Percentiles rank a stretch among this genome's conserved stretches.
phyloP scores from a whole-genome alignment of 352 stramenopile genomes.

The Phytophthora nicotianae region DNA sequence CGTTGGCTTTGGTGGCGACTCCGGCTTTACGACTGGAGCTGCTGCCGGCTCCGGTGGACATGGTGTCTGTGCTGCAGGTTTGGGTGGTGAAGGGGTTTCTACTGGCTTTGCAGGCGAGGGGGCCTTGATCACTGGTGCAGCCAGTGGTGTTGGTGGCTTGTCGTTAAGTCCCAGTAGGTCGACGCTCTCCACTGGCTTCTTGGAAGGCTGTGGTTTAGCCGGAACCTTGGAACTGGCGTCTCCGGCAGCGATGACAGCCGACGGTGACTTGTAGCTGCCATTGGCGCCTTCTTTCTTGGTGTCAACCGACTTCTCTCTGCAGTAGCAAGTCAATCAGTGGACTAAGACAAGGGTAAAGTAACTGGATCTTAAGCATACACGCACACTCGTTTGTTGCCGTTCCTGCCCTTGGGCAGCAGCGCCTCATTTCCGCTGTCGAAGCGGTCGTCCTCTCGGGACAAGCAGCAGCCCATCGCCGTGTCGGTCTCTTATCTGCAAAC shows the following conservation, averaged over 20 bases:
- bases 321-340: slow-evolving; percentile 6
- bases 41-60: slow-evolving; percentile 12
- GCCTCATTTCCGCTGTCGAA: slow-evolving; percentile 54
- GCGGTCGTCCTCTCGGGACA: slow-evolving; percentile 68
- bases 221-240: slow-evolving; percentile 39
- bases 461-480: slow-evolving; percentile 65
- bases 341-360: neutral
- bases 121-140: slow-evolving; percentile 26
- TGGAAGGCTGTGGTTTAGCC: slow-evolving; percentile 29
- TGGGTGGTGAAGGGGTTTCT: slow-evolving; percentile 14
- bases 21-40: slow-evolving; percentile 16
- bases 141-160: slow-evolving; percentile 28
- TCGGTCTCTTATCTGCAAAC: slow-evolving; percentile 12
- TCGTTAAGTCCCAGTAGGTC: slow-evolving; percentile 57
- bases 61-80: slow-evolving; percentile 11
- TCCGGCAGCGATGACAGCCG: slow-evolving; percentile 30
- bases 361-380: slow-evolving; percentile 15
- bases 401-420: slow-evolving; percentile 64
- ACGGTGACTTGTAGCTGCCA: slow-evolving; percentile 42
- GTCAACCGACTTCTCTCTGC: slow-evolving; percentile 42
- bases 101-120: slow-evolving; percentile 19
- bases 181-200: slow-evolving; percentile 41
- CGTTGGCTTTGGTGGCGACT: slow-evolving; percentile 18
- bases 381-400: slow-evolving; percentile 36
- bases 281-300: slow-evolving; percentile 38